Conservation (phyloP, 495 filamentous ascomycete genomes). For the Sordaria brevicollis region DNA sequence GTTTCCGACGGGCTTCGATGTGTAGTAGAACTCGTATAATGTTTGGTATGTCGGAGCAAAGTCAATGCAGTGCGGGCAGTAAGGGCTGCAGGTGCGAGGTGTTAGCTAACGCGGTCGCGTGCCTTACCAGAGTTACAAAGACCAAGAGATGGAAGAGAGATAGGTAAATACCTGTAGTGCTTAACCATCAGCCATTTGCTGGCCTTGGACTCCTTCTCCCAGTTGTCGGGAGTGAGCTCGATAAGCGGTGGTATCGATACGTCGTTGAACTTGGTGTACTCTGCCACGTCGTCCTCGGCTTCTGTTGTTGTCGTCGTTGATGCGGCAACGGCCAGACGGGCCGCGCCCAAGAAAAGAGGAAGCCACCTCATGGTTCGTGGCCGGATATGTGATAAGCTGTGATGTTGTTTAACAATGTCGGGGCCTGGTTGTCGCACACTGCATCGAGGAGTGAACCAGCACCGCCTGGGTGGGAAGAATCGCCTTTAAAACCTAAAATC, state of each 20-base stretch:
- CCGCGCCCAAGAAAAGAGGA: slow-evolving; percentile 31
- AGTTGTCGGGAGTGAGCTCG: slow-evolving; percentile 36
- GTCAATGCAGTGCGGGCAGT: slow-evolving; percentile 68
- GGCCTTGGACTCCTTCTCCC: slow-evolving; percentile 26
- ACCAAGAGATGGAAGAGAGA: not conserved
- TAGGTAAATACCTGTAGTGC: slow-evolving; percentile 33
- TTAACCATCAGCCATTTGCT: slow-evolving; percentile 39
- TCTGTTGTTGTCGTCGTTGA: slow-evolving; percentile 18
- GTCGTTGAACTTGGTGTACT: slow-evolving; percentile 67
- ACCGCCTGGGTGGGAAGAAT: not conserved
- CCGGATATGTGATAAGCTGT: slow-evolving; percentile 5
- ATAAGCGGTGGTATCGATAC: slow-evolving; percentile 65
- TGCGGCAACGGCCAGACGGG: slow-evolving; percentile 23
- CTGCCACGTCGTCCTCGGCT: slow-evolving; percentile 22
- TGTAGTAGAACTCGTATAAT: slow-evolving; percentile 92
- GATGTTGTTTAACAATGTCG: not conserved
- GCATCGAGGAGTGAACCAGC: not conserved
- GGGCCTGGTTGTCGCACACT: not conserved
- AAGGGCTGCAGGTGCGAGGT: slow-evolving; percentile 31
- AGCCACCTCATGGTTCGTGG: slow-evolving; percentile 15
- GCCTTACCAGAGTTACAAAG: not conserved
- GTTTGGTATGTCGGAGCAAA: slow-evolving; percentile 86
- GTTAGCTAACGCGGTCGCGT: not conserved
- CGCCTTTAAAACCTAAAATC: not conserved
- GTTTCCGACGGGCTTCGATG: slow-evolving; percentile 53